Base-by-base conservation (phyloP, 148 eudicot species). In the Suaeda aralocaspica region DNA sequence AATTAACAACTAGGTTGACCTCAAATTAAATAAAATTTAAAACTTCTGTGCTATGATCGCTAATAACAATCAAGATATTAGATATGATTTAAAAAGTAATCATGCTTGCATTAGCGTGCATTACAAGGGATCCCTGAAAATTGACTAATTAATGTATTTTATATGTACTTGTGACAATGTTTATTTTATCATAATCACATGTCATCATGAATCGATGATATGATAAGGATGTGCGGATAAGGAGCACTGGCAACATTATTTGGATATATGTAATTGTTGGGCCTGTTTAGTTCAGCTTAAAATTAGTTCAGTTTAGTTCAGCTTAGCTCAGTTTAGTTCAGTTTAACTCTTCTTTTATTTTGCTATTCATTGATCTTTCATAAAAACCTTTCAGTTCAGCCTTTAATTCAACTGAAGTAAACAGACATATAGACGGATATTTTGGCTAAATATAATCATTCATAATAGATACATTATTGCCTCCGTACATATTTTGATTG, bases 41-140 rank as follows among this genome's bases (percentile, higher is more conserved):
- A 24, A 28, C 2, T 48, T 12, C 3, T 29, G 9, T 26, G 6
- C 10, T n/a, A 63, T 63, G 50, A 22, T 39, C 13, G 8, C 0
- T 24, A 12, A 51, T 19, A n/a, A 64, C 18, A 41, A 75, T 75
- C 53, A 68, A 49, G 24, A 62, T 13, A 46, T 45, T 1, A 41
- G 19, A 56, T 42, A 55, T 63, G 55, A 65, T 55, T 44, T 30
- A 60, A 53, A 28, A 29, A 28, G 26, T 60, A 30, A 64, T 30
- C 31, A 31, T 57, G 61, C 45, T 33, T 48, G 66, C 15, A 61
- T 33, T 75, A 34, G 80, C 78, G 71, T 74, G 62, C 30, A 56
- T 67, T 55, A 62, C 76, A 77, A 70, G 81, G 69, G 63, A 77
- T 66, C 50, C 50, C 24, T 45, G 9, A 58, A 19, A 13, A n/a